Percentiles rank a stretch among this genome's conserved stretches.
phyloP scores from a whole-genome alignment of 441 rosid genomes.

The Mallotus japonicus region DNA sequence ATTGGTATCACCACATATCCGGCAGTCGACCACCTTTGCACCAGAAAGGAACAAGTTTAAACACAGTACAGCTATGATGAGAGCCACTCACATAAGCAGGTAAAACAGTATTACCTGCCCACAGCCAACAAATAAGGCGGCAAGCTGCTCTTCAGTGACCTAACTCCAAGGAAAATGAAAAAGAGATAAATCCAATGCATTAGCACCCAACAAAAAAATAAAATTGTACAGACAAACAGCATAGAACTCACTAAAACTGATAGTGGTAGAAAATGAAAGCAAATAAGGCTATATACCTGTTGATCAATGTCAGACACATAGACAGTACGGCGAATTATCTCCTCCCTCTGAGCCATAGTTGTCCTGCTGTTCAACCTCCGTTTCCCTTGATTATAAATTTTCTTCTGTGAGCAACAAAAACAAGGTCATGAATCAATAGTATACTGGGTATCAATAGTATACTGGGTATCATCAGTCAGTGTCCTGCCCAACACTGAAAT shows the following conservation, averaged over 20 bases:
- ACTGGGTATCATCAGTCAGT: no score
- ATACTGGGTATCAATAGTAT: no score
- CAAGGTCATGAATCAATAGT: no score
- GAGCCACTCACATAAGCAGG: conserved; percentile 14
- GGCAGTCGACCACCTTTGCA: conserved; percentile 79
- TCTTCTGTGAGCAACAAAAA: conserved; percentile 49
- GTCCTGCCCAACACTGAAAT: no score
- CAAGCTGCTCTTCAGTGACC: conserved; percentile 96
- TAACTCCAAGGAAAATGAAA: conserved; percentile 20
- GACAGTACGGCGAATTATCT: conserved; percentile 76
- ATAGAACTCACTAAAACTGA: not conserved
- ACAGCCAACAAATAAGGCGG: conserved; percentile 64
- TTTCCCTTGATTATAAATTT: conserved; percentile 56
- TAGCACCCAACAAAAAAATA: no score
- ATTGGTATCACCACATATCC: conserved; percentile 88
- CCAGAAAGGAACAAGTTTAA: conserved; percentile 19
- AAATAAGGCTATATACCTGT: conserved; percentile 46
- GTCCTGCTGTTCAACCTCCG: conserved; percentile 69
- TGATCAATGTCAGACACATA: conserved; percentile 92
- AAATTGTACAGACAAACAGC: not conserved
- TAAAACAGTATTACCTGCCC: conserved; percentile 59
- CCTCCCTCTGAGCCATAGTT: conserved; percentile 80
- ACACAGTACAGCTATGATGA: not conserved
- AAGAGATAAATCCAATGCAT: not conserved
- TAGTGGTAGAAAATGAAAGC: not conserved